Conservation (phyloP, 148 eudicot species). For the Polygonum aviculare region DNA sequence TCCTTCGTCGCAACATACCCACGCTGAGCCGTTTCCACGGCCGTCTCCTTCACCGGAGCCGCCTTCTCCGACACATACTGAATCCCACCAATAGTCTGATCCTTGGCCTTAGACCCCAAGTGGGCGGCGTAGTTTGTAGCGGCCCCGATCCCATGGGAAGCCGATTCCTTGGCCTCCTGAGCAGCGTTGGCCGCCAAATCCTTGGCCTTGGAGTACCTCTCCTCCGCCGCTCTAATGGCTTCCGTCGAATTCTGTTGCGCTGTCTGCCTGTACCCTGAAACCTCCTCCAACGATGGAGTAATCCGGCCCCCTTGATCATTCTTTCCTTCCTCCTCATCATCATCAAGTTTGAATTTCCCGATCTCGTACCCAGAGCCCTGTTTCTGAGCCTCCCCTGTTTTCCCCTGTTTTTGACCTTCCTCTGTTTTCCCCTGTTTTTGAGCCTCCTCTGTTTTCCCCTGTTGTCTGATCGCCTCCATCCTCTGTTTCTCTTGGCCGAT, state of each 20-base stretch:
- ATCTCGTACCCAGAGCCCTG: background rate
- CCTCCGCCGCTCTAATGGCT: slow-evolving; percentile 50
- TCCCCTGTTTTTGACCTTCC: background rate
- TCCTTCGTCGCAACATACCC: slow-evolving; percentile 4
- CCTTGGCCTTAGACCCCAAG: slow-evolving; percentile 7
- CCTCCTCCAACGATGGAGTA: slow-evolving; percentile 37
- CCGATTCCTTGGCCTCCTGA: slow-evolving; percentile 10
- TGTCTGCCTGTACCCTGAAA: slow-evolving; percentile 33
- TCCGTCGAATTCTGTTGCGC: slow-evolving; percentile 78
- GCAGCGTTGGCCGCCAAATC: background rate
- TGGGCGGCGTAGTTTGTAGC: slow-evolving; percentile 5
- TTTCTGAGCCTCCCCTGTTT: background rate
- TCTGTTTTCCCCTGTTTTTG: background rate
- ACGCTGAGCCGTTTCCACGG: background rate
- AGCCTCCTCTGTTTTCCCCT: background rate
- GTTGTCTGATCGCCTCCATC: background rate
- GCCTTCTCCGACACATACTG: slow-evolving; percentile 5
- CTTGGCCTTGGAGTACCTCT: slow-evolving; percentile 25
- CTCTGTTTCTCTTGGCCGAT: background rate
- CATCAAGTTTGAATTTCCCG: background rate
- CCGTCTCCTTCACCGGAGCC: slow-evolving; percentile 1
- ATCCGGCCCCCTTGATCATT: background rate
- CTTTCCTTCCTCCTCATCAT: background rate
- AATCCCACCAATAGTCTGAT: background rate
- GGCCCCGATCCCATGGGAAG: background rate